Evolutionary conservation across 768 basidiomycete genomes (phyloP).

Genomic region (Piloderma croceum): DNA sequence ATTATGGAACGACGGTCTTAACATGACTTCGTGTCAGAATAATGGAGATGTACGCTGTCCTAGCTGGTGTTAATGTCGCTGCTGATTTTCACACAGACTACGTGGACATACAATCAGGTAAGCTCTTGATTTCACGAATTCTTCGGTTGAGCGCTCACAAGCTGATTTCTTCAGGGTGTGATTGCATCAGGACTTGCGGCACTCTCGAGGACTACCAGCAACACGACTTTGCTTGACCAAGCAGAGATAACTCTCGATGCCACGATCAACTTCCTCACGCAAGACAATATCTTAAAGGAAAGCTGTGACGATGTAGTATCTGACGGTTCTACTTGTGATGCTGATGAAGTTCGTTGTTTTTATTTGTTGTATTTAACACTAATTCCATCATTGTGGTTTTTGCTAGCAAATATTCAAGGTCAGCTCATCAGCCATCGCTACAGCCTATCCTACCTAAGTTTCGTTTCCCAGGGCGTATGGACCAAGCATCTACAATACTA

Average conservation of each 20-base stretch:
- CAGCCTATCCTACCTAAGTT: slow-evolving; percentile 3
- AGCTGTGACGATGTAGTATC: slow-evolving; percentile 44
- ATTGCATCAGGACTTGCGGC: slow-evolving; percentile 49
- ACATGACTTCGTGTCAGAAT: slow-evolving; percentile 31
- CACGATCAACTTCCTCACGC: slow-evolving; percentile 37
- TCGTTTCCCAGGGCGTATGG: slow-evolving; percentile 43
- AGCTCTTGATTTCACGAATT: slow-evolving; percentile 1
- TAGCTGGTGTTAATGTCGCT: neutral
- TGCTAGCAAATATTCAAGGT: too few relatives aligned
- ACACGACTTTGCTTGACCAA: slow-evolving; percentile 36
- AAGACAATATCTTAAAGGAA: slow-evolving; percentile 40
- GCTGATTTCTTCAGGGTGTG: slow-evolving; percentile 35
- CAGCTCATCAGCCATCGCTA: too few relatives aligned
- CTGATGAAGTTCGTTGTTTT: slow-evolving; percentile 32
- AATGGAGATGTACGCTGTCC: slow-evolving; percentile 29
- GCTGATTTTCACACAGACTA: slow-evolving; percentile 30
- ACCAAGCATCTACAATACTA: slow-evolving; percentile 48
- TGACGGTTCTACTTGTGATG: slow-evolving; percentile 37
- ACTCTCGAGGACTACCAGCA: slow-evolving; percentile 35
- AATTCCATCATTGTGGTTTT: too few relatives aligned
- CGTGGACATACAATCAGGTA: slow-evolving; percentile 59
- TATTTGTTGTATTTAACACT: too few relatives aligned
- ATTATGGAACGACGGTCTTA: slow-evolving; percentile 42
- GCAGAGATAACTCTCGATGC: slow-evolving; percentile 52
- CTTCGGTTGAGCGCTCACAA: neutral